Percentiles rank a stretch among this genome's conserved stretches.
These are phyloP conservation scores for Phaeolepiota aurea DNA, from an alignment of 768 basidiomycete species.

Conservation along the genomic window DNA sequence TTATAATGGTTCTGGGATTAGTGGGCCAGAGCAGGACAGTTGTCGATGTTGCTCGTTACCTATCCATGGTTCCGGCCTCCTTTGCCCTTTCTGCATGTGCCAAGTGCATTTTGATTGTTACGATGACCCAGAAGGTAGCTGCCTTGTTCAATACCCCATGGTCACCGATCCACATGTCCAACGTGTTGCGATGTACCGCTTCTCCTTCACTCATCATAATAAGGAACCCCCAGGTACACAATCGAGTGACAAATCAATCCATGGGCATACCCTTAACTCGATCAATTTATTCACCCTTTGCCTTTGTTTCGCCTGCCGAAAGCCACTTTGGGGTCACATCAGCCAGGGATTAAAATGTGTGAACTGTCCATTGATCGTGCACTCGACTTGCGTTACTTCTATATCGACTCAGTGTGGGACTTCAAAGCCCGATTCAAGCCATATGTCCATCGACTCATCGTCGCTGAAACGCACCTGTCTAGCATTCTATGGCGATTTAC, in stretches of 20 bases:
- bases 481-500: conserved; percentile 38
- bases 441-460: conserved; percentile 44
- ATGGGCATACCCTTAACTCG: conserved; percentile 39
- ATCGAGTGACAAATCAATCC: conserved; percentile 18
- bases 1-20: conserved; percentile 17
- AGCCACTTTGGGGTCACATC: conserved; percentile 67
- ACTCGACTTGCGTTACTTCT: conserved; percentile 37
- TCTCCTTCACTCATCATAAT: conserved; percentile 37
- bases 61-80: conserved; percentile 61
- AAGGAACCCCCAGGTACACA: conserved; percentile 13
- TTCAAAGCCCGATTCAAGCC: conserved; percentile 27
- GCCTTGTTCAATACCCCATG: conserved; percentile 44
- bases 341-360: conserved; percentile 59
- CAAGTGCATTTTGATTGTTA: conserved; percentile 76
- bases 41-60: conserved; percentile 50
- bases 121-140: conserved; percentile 57
- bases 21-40: conserved; percentile 23
- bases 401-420: conserved; percentile 30
- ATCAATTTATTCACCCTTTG: conserved; percentile 68
- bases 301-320: conserved; percentile 58
- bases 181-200: conserved; percentile 55
- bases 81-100: conserved; percentile 66
- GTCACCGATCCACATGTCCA: conserved; percentile 35
- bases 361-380: conserved; percentile 53
- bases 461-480: conserved; percentile 50